Evolutionary conservation across 331 rosid species (phyloP).

Genomic region (Acacia pycnantha): DNA sequence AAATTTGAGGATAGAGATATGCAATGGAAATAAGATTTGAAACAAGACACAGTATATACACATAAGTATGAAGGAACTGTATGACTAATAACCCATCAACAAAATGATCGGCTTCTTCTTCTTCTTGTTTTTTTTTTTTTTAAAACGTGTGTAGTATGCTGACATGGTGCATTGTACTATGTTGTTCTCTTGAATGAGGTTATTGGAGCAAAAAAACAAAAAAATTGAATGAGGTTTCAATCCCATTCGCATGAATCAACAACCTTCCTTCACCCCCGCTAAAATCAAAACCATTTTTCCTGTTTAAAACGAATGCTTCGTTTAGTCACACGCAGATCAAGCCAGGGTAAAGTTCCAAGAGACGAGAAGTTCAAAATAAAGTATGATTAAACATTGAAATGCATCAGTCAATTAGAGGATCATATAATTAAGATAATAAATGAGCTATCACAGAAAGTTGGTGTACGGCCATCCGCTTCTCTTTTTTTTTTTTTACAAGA

Average conservation of each 20-base stretch:
- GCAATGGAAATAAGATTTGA: too few species aligned
- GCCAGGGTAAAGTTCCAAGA: slow-evolving; percentile 10
- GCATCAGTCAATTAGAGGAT: background rate
- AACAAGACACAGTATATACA: too few species aligned
- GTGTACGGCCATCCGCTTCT: background rate
- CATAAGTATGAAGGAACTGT: too few species aligned
- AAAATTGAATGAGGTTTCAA: slow-evolving; percentile 1
- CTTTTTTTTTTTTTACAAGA: too few species aligned
- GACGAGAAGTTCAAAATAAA: background rate
- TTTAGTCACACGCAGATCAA: slow-evolving; percentile 27
- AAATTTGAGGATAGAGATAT: too few species aligned
- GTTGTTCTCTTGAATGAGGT: background rate
- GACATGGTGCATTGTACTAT: background rate
- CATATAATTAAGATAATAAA: background rate
- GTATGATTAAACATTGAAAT: background rate
- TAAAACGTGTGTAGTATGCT: too few species aligned
- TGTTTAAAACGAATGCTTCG: background rate
- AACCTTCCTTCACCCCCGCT: slow-evolving; percentile 25
- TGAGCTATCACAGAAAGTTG: background rate
- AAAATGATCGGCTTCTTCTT: too few species aligned
- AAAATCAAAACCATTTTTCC: background rate
- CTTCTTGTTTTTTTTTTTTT: too few species aligned
- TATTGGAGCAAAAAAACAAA: background rate
- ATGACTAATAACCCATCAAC: too few species aligned
- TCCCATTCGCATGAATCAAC: slow-evolving; percentile 52